Conservation (phyloP, 2,329 filamentous ascomycete genomes). For the Exophiala xenobiotica region DNA sequence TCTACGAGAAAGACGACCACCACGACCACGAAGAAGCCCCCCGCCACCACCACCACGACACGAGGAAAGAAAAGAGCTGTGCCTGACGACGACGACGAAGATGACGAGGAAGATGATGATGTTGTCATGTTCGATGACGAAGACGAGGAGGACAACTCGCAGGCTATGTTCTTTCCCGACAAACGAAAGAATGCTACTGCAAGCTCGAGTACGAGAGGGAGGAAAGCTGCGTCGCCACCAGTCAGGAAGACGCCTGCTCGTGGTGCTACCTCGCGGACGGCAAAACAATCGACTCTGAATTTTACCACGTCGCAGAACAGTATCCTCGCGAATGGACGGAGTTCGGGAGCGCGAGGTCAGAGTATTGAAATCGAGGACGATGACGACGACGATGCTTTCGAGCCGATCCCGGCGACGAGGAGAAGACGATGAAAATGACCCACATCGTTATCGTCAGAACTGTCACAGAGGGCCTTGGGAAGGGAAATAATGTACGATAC, state of each 20-base stretch:
- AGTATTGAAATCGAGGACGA: constrained; percentile 34
- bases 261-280: constrained; percentile 18
- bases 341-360: constrained; percentile 32
- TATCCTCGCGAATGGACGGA: constrained; percentile 28
- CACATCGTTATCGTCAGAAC: too few species aligned
- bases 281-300: constrained; percentile 42
- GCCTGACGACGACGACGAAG: constrained; percentile 39
- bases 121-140: constrained; percentile 41
- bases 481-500: not conserved
- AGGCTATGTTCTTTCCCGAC: constrained; percentile 30
- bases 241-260: constrained; percentile 41
- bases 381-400: constrained; percentile 48
- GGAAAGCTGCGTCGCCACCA: constrained; percentile 26
- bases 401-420: constrained; percentile 36
- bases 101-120: constrained; percentile 38
- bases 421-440: constrained; percentile 26
- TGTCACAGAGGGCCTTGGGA: too few species aligned
- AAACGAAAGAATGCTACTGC: constrained; percentile 23
- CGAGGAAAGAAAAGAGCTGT: constrained; percentile 35
- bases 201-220: constrained; percentile 17
- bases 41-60: constrained; percentile 29
- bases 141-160: constrained; percentile 35
- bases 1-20: constrained; percentile 39
- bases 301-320: constrained; percentile 42
- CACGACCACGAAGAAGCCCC: constrained; percentile 36